Evolutionary conservation across 2,329 filamentous ascomycete genomes (phyloP).

Genomic region (Diaporthe sp.): DNA sequence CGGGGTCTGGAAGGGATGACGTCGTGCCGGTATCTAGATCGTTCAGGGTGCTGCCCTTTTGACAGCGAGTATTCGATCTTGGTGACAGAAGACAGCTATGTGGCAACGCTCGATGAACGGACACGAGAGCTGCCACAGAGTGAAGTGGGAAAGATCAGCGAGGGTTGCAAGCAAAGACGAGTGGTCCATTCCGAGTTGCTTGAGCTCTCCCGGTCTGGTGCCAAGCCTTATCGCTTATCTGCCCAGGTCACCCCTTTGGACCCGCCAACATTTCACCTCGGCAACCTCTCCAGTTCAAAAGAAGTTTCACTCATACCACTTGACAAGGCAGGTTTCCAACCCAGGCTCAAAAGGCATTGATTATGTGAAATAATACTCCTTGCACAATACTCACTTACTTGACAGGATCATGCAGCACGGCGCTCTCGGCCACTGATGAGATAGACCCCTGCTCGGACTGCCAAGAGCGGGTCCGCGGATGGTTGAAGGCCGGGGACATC

Average conservation of each 20-base stretch:
- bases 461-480: slow-evolving; percentile 68
- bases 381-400: not conserved
- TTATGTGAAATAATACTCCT: not conserved
- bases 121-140: not conserved
- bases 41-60: not conserved
- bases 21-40: slow-evolving; percentile 21
- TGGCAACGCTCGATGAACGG: not conserved
- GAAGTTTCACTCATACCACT: not conserved
- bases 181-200: not conserved
- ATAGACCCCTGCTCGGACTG: slow-evolving; percentile 69
- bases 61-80: not conserved
- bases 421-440: slow-evolving; percentile 68
- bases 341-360: not conserved
- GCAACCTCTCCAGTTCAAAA: not conserved
- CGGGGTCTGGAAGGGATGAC: slow-evolving; percentile 38
- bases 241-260: not conserved
- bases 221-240: slow-evolving; percentile 27
- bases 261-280: not conserved
- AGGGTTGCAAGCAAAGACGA: not conserved
- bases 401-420: slow-evolving; percentile 55
- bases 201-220: not conserved
- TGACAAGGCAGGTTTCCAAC: not conserved
- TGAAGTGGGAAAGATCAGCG: not conserved
- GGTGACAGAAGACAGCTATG: not conserved
- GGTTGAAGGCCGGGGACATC: slow-evolving; percentile 64